Evolutionary conservation across 148 eudicot species (phyloP), one percentile per base, ranked within the genome.

Genomic region (Rheum nobile): DNA sequence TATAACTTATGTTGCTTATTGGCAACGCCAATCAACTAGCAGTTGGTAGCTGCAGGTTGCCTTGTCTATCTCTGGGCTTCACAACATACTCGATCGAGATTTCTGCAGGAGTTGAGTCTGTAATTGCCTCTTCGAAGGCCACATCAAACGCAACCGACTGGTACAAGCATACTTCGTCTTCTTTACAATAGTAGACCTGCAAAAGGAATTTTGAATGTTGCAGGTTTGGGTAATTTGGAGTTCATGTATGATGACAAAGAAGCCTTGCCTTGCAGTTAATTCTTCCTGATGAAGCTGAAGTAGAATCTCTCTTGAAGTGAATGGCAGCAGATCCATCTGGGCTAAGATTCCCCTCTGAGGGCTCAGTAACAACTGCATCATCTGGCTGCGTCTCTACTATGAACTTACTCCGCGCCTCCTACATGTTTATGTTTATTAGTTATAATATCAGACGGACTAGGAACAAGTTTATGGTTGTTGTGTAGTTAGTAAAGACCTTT

Each of bases 321-420:
- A 94, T 79, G n/a, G 50, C 8, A 3, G 96, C 91, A 77, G 89
- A 85, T 79, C 98, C 98, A 74, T 91, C 88, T 52, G 87, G 83
- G 83, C 76, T 86, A 78, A 94, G 89, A 84, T 74, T 78, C 29
- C 97, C 98, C 16, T 91, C 98, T 80, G 81, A 28, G 67, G 98
- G 97, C 67, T 91, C 90, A 78, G 86, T 79, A 39, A 52, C 71
- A 26, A 90, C 83, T 48, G 92, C 87, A 79, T 89, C 82, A 42
- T 91, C 97, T 37, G 91, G 96, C 76, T 94, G 96, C 31, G 80
- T 57, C 50, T 89, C 98, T 29, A 84, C 85, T 65, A 74, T 85
- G 85, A 85, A 91, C 78, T 89, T 94, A 82, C 96, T 89, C 47
- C 85, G 90, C 55, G 98, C 98, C 88, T 94, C 98, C 98, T 94